Evolutionary conservation across 2,329 filamentous ascomycete genomes (phyloP).

Genomic region (Diaporthe sp.): DNA sequence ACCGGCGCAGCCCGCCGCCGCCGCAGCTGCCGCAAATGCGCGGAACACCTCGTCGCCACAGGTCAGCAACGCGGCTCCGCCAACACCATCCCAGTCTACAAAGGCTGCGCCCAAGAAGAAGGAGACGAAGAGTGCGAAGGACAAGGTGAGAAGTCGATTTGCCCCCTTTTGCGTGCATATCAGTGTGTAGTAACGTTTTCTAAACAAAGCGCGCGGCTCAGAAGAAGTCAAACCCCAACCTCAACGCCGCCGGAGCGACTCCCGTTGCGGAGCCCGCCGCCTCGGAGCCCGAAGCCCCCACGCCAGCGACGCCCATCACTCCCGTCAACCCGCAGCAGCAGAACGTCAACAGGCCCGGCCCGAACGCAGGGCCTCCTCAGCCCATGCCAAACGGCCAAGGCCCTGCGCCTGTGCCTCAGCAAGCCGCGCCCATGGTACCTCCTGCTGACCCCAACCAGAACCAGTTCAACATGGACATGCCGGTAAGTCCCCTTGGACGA

Average conservation of each 20-base stretch:
- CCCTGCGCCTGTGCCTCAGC: conserved; percentile 57
- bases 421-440: conserved; percentile 58
- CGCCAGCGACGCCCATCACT: conserved; percentile 74
- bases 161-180: conserved; percentile 35
- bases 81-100: conserved; percentile 79
- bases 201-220: conserved; percentile 58
- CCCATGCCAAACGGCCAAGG: conserved; percentile 58
- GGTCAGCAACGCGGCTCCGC: conserved; percentile 75
- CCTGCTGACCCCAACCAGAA: conserved; percentile 63
- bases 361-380: conserved; percentile 54
- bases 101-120: conserved; percentile 86
- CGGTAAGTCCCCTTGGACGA: conserved; percentile 55
- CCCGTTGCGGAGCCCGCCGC: conserved; percentile 67
- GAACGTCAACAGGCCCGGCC: conserved; percentile 62
- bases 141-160: conserved; percentile 68
- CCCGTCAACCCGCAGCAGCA: conserved; percentile 61
- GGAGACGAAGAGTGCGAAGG: conserved; percentile 73
- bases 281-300: conserved; percentile 67
- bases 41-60: conserved; percentile 73
- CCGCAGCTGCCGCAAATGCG: conserved; percentile 58
- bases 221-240: conserved; percentile 73
- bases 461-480: conserved; percentile 61
- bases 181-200: conserved; percentile 32
- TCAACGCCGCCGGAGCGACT: conserved; percentile 64
- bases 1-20: conserved; percentile 69